Evolutionary conservation across 305 asterid species (phyloP).

Genomic region (Fraxinus velutina): DNA sequence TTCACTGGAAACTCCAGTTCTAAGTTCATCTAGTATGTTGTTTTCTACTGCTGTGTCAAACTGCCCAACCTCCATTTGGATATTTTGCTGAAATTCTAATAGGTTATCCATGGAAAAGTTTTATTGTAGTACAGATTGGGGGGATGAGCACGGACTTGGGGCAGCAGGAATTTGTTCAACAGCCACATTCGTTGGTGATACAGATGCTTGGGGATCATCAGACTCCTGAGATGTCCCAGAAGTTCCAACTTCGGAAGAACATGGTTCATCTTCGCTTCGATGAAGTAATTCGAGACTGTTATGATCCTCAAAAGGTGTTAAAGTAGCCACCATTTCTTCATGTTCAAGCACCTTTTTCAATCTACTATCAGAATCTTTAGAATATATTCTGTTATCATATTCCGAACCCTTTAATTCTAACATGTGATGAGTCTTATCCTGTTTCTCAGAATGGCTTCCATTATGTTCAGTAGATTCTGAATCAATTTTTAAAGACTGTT

Average conservation of each 20-base stretch:
- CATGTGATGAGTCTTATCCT: conserved; percentile 1
- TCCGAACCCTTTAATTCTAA: conserved; percentile 7
- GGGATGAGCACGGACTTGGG: conserved; percentile 36
- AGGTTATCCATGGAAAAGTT: conserved; percentile 35
- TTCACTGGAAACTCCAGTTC: conserved; percentile 12
- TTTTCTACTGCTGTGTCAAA: conserved; percentile 2
- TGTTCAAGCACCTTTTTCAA: not conserved
- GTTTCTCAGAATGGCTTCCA: not conserved
- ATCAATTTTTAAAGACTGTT: conserved; percentile 3
- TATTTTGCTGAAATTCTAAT: conserved; percentile 35
- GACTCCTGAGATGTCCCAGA: conserved; percentile 14
- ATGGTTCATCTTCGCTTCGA: conserved; percentile 20
- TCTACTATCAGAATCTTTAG: conserved; percentile 16
- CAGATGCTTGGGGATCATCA: conserved; percentile 17
- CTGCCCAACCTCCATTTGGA: conserved; percentile 27
- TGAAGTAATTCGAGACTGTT: conserved; percentile 17
- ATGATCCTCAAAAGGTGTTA: conserved; percentile 12
- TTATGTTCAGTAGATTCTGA: not conserved
- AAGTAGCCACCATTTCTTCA: conserved; percentile 2
- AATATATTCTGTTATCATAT: not conserved
- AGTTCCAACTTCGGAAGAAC: conserved; percentile 12
- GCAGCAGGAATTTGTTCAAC: conserved; percentile 27
- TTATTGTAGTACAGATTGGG: conserved; percentile 51
- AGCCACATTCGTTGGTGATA: conserved; percentile 14
- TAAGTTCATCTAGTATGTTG: conserved; percentile 2